These are phyloP conservation scores for Calocybe gambosa DNA, from an alignment of 1,284 basidiomycete species.

Conservation along the genomic window DNA sequence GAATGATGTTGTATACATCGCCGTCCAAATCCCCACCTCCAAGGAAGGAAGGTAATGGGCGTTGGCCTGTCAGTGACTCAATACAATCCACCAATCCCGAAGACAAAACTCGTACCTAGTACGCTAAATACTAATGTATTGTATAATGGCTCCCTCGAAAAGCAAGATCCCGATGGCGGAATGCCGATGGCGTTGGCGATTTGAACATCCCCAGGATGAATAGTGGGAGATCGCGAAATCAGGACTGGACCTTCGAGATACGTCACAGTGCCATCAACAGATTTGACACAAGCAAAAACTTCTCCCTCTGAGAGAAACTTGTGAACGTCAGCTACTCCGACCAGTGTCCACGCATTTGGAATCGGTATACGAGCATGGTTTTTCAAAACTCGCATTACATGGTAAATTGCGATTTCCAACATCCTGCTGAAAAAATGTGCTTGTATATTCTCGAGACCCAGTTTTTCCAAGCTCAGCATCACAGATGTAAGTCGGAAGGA, in stretches of 20 bases:
- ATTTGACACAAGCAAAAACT: slow-evolving; percentile 53
- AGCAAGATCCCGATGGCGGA: slow-evolving; percentile 48
- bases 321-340: slow-evolving; percentile 63
- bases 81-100: background rate
- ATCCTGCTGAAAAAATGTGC: slow-evolving; percentile 48
- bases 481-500: slow-evolving; percentile 36
- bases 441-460: slow-evolving; percentile 26
- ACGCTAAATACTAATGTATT: slow-evolving; percentile 59
- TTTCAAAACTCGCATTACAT: slow-evolving; percentile 63
- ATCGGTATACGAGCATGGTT: slow-evolving; percentile 64
- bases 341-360: slow-evolving; percentile 54
- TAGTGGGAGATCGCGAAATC: slow-evolving; percentile 59
- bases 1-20: slow-evolving; percentile 52
- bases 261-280: slow-evolving; percentile 27
- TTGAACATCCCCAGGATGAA: slow-evolving; percentile 66
- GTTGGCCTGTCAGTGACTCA: slow-evolving; percentile 33
- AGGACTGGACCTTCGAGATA: slow-evolving; percentile 53
- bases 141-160: slow-evolving; percentile 40
- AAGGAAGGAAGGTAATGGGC: slow-evolving; percentile 54
- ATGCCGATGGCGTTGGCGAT: slow-evolving; percentile 52
- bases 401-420: slow-evolving; percentile 47
- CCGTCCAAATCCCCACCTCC: slow-evolving; percentile 66
- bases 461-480: slow-evolving; percentile 29
- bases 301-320: slow-evolving; percentile 42
- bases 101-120: slow-evolving; percentile 30